A percentile compares a stretch with the other conserved stretches of the same genome.
Evolutionary conservation across 2,329 filamentous ascomycete genomes (phyloP).

Genomic region (Aspergillus phoenicis): DNA sequence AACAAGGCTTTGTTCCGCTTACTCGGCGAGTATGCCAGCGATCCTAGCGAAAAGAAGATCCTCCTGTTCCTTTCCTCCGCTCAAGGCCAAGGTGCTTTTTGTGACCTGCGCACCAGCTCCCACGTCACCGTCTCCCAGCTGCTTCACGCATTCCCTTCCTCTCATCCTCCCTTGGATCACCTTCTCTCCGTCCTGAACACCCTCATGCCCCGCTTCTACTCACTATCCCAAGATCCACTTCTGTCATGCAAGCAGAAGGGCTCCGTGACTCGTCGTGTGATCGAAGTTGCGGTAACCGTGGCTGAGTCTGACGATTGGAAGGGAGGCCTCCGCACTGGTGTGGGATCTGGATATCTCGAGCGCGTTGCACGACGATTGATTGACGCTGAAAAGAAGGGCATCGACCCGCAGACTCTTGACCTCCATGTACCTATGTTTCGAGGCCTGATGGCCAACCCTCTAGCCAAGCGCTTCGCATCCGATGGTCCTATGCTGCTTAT

Average conservation of each 20-base stretch:
- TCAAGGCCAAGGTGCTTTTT: slow-evolving; percentile 90
- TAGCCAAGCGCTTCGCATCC: slow-evolving; percentile 86
- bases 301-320: slow-evolving; percentile 84
- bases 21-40: slow-evolving; percentile 79
- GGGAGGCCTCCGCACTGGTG: slow-evolving; percentile 71
- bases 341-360: slow-evolving; percentile 93
- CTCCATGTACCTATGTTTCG: slow-evolving; percentile 95
- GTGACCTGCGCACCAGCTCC: slow-evolving; percentile 87
- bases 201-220: slow-evolving; percentile 98
- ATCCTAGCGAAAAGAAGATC: slow-evolving; percentile 84
- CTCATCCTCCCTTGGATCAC: slow-evolving; percentile 81
- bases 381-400: slow-evolving; percentile 64
- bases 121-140: slow-evolving; percentile 85
- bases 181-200: slow-evolving; percentile 79
- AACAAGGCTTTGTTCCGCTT: slow-evolving; percentile 84
- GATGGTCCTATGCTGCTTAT: slow-evolving; percentile 98
- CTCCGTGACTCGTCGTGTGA: slow-evolving; percentile 72
- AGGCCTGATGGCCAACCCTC: slow-evolving; percentile 93
- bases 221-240: slow-evolving; percentile 92
- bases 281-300: slow-evolving; percentile 96
- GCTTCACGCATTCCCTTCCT: slow-evolving; percentile 86
- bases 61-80: slow-evolving; percentile 82
- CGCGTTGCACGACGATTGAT: slow-evolving; percentile 75
- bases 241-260: slow-evolving; percentile 71
- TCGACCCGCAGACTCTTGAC: slow-evolving; percentile 56